Evolutionary conservation across 2,329 filamentous ascomycete genomes (phyloP), one percentile per base, ranked within the genome.

Genomic region (Aspergillus sp.): DNA sequence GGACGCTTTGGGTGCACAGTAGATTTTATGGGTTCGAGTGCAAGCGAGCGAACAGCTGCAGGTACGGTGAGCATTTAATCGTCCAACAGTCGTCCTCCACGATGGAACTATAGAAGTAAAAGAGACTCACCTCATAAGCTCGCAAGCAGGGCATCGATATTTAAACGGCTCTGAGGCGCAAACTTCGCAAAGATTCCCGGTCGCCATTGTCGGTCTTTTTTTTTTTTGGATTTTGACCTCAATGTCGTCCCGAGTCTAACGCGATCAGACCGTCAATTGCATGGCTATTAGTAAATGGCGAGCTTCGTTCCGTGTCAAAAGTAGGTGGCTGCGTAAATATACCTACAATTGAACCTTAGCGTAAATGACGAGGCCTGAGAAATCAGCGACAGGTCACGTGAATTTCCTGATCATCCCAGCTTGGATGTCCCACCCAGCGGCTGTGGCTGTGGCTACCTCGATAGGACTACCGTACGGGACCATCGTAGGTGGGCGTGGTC

Each of bases 11-110:
- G 73, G 71, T 19, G 68, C 66, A 60, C 78, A 80, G 56, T 73
- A 73, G 17, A 71, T 70, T 64, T 79, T 78, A 64, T 80, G 78
- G 5, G 71, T 68, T 54, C 79, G 74, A 39, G 75, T 76, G 63
- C 79, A 80, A 33, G 66, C 69, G 39, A 80, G 71, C 9, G 78
- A 80, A 56, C 79, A 80, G 61, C 78, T 80, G 61, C 27, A 23
- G 45, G 24, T 3, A 6, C 19, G 27, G 39, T 53, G 15, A 57
- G 47, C 27, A 21, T 49, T 46, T 23, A 44, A 17, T 59, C 11
- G 19, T 14, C 8, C 19, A 41, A 37, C 35, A 14, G 35, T 33
- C 23, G 31, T 6, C 19, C 47, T 43, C 40, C 21, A 31, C 15
- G n/a, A 17, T 15, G 48, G 14, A 15, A 9, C 17, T 43, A 37